Evolutionary conservation across 345 rosid genomes (phyloP), one percentile per base, ranked within the genome.

Genomic region (Angophora floribunda): DNA sequence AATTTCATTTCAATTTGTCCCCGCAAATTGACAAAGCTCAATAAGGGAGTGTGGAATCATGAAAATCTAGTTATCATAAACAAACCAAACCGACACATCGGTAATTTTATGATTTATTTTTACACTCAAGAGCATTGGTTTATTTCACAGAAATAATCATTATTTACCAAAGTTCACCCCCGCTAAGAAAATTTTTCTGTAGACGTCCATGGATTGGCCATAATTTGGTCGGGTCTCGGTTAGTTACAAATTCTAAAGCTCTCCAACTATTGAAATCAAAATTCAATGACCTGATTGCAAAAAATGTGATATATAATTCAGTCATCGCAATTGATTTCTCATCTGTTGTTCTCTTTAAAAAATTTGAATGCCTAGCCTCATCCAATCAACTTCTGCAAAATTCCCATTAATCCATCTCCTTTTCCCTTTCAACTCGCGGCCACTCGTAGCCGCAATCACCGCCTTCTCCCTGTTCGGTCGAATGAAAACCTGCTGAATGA

Each of bases 381-480:
- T 85, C 85, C 94, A 91, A 94, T 94, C 4, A 96, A 89, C 59
- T 7, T 53, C 59, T 93, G 94, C 89, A 98, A 96, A 84, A 96
- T 97, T 92, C 99, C 94, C 26, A 53, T 53, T 24, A 53, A 53
- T 53, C 59, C 59, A 19, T 53, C 59, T 53, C 59, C 26, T 53
- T 53, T 17, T 53, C 7, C 59, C 26, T 24, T 53, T 53, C 57
- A 53, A 53, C 10, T 6, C 3, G 57, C 24, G 4, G 57, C 57
- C 0, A 53, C 57, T 53, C 10, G 9, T 53, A 17, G 9, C 57
- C 4, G 10, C 10, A 53, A 0, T 19, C 57, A 6, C 57, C 10
- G 4, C 57, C 41, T 36, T 36, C 41, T 36, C 41, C 41, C 41
- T 36, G 4, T 36, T 36, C 41, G 4, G 41, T 36, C 41, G 41